Evolutionary conservation across 2,329 filamentous ascomycete genomes (phyloP).

Genomic region (Ophiocordyceps sinensis): DNA sequence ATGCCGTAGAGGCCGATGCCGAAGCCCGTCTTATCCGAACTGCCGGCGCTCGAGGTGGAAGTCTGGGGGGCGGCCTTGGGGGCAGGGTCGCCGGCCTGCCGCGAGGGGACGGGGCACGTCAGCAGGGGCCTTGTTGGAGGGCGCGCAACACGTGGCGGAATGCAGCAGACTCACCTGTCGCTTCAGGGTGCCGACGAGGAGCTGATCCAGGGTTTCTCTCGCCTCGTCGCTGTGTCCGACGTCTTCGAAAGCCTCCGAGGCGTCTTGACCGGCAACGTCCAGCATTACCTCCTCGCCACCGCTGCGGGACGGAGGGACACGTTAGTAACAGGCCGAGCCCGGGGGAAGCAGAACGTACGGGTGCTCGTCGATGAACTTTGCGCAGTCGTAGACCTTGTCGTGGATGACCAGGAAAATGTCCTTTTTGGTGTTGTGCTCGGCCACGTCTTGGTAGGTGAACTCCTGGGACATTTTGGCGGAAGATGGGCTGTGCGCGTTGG

Average conservation of each 20-base stretch:
- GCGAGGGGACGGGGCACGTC: neutral
- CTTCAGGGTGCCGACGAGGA: conserved; percentile 67
- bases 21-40: conserved; percentile 37
- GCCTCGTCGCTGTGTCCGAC: conserved; percentile 98
- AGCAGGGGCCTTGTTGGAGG: neutral
- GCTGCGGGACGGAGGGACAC: conserved; percentile 29
- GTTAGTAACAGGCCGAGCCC: conserved; percentile 1
- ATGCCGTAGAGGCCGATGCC: conserved; percentile 73
- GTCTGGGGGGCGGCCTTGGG: conserved; percentile 44
- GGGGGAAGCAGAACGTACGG: conserved; percentile 43
- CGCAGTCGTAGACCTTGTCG: conserved; percentile 88
- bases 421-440: conserved; percentile 83
- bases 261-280: conserved; percentile 89
- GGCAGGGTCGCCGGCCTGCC: conserved; percentile 61
- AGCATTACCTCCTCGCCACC: conserved; percentile 97
- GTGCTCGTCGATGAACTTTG: conserved; percentile 92
- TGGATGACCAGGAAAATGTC: conserved; percentile 85
- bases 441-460: conserved; percentile 68
- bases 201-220: conserved; percentile 73
- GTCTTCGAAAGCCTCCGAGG: conserved; percentile 96
- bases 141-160: neutral
- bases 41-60: conserved; percentile 33
- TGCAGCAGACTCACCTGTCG: conserved; percentile 52
- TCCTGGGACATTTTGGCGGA: conserved; percentile 23
- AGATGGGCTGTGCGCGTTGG: conserved; percentile 1